These are phyloP conservation scores for Yamadazyma triangularis DNA, from an alignment of 1,139 yeast genomes.

Conservation along the genomic window DNA sequence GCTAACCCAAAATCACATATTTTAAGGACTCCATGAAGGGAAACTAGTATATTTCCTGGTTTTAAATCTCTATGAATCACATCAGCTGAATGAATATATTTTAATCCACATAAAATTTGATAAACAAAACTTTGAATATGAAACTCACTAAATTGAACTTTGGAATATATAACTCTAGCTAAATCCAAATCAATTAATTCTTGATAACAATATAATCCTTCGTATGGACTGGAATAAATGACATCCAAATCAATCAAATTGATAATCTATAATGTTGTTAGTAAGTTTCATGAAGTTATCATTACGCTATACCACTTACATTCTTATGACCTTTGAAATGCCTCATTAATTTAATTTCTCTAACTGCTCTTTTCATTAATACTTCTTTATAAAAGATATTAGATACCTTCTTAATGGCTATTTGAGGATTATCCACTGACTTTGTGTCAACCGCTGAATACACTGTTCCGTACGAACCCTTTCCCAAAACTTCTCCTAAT, in stretches of 20 bases:
- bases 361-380: constrained; percentile 65
- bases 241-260: constrained; percentile 71
- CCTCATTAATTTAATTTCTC: constrained; percentile 74
- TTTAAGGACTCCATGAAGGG: constrained; percentile 63
- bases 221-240: constrained; percentile 60
- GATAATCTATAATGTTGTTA: too few relatives aligned
- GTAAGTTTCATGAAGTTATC: too few relatives aligned
- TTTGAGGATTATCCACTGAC: constrained; percentile 19
- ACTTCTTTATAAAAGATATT: constrained; percentile 62
- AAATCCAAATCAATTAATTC: constrained; percentile 81
- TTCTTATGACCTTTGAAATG: constrained; percentile 81
- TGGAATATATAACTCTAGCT: constrained; percentile 70
- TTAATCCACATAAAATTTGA: constrained; percentile 75
- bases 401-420: constrained; percentile 76
- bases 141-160: constrained; percentile 75
- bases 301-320: too few relatives aligned
- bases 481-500: constrained; percentile 64
- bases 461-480: constrained; percentile 89
- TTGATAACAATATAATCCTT: constrained; percentile 78
- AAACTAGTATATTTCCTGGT: constrained; percentile 81
- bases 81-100: constrained; percentile 80
- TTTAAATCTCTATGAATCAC: constrained; percentile 83
- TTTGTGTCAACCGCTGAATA: constrained; percentile 70
- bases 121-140: constrained; percentile 74
- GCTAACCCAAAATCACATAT: constrained; percentile 91